Conservation (phyloP, 2,329 filamentous ascomycete species). For the Pseudogymnoascus pannorum region DNA sequence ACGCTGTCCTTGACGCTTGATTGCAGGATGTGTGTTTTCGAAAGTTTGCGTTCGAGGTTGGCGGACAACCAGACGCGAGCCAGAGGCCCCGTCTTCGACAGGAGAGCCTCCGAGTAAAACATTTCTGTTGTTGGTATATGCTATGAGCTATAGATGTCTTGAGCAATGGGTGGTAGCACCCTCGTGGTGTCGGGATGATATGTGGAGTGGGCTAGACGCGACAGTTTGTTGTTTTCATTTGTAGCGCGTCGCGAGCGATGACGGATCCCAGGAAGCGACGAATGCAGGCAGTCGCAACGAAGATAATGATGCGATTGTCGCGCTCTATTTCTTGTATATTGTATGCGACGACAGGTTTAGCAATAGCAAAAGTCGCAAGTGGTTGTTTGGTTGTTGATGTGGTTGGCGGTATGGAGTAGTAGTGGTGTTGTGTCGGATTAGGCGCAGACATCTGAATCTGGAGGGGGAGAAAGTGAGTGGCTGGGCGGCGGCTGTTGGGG, state of each 20-base stretch:
- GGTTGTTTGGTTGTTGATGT: slow-evolving; percentile 4
- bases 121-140: slow-evolving; percentile 41
- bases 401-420: neutral
- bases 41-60: slow-evolving; percentile 96
- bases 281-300: neutral
- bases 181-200: slow-evolving; percentile 4
- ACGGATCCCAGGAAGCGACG: neutral
- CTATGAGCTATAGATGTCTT: slow-evolving; percentile 3
- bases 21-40: slow-evolving; percentile 91
- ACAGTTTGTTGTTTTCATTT: slow-evolving; percentile 10
- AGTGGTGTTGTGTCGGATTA: neutral
- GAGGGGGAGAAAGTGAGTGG: slow-evolving; percentile 15
- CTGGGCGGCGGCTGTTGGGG: slow-evolving; percentile 14
- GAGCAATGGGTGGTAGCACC: slow-evolving; percentile 7
- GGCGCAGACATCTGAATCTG: slow-evolving; percentile 12
- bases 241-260: slow-evolving; percentile 3
- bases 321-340: neutral
- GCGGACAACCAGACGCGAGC: slow-evolving; percentile 97
- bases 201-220: slow-evolving; percentile 8
- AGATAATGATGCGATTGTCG: slow-evolving; percentile 3
- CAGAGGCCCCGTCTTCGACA: slow-evolving; percentile 94
- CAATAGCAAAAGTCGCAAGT: slow-evolving; percentile 1
- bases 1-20: slow-evolving; percentile 94
- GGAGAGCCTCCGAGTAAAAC: slow-evolving; percentile 95
- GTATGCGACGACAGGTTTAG: neutral